These are phyloP conservation scores for Epichloe hybrida DNA, from an alignment of 2,329 filamentous ascomycete species.

Conservation along the genomic window DNA sequence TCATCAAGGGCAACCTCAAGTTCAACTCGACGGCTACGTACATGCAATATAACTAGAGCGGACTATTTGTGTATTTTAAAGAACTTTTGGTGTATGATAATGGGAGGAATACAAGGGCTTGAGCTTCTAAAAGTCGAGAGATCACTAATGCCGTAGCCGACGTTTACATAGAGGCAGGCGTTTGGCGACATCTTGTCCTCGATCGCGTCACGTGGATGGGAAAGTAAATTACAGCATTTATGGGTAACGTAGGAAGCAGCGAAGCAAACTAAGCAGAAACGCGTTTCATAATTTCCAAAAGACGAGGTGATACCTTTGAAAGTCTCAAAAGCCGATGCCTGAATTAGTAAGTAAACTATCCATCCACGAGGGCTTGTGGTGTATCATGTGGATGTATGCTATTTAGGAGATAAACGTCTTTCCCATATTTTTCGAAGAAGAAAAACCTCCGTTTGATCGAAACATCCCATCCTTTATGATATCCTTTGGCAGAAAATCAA, in stretches of 20 bases:
- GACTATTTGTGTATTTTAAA: slow-evolving; percentile 14
- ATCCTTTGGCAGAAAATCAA: too few species aligned
- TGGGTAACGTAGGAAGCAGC: background rate
- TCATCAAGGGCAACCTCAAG: slow-evolving; percentile 98
- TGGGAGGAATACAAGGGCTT: slow-evolving; percentile 10
- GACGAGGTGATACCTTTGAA: too few species aligned
- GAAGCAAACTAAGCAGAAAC: background rate
- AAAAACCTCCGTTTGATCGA: too few species aligned
- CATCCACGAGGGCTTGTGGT: too few species aligned
- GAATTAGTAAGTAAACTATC: too few species aligned
- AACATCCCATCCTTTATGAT: too few species aligned
- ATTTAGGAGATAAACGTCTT: too few species aligned
- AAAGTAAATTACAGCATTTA: too few species aligned
- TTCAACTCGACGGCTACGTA: slow-evolving; percentile 98
- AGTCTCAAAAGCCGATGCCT: too few species aligned
- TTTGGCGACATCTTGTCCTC: slow-evolving; percentile 1
- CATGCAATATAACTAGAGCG: slow-evolving; percentile 89
- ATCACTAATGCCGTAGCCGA: slow-evolving; percentile 7
- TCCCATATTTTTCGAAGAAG: too few species aligned
- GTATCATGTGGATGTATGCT: too few species aligned
- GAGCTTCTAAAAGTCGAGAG: slow-evolving; percentile 12
- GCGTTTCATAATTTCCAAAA: background rate
- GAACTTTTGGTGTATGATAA: slow-evolving; percentile 21
- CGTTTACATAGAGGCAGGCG: slow-evolving; percentile 6
- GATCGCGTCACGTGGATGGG: too few species aligned